Conservation (phyloP, 169 alveolate species). For the Theileria luwenshuni region DNA sequence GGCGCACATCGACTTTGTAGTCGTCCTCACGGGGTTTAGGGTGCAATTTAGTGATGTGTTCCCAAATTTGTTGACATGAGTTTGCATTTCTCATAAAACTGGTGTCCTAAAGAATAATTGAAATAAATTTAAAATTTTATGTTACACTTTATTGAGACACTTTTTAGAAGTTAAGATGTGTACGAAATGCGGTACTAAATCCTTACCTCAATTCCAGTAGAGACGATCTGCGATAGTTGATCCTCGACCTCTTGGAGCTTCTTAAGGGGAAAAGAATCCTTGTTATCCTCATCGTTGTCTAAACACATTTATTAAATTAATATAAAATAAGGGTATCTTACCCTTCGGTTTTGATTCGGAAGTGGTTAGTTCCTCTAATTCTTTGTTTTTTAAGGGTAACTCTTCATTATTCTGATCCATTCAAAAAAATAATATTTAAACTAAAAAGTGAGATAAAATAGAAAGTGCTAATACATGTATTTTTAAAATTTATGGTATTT, state of each 20-base stretch:
- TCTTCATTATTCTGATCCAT: slow-evolving; percentile 9
- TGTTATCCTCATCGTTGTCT: neutral
- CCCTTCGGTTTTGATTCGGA: neutral
- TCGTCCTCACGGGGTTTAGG: slow-evolving; percentile 33
- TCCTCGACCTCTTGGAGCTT: slow-evolving; percentile 44
- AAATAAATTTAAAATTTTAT: no score
- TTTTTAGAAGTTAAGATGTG: no score
- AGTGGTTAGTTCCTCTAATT: slow-evolving; percentile 9
- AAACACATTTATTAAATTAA: neutral
- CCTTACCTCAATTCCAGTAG: slow-evolving; percentile 59
- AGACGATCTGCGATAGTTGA: slow-evolving; percentile 53
- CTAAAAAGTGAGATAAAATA: slow-evolving; percentile 1
- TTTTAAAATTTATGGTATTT: neutral
- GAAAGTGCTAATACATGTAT: neutral
- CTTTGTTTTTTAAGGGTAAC: neutral
- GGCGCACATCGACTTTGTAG: slow-evolving; percentile 43
- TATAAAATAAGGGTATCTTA: neutral
- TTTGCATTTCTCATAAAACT: slow-evolving; percentile 47
- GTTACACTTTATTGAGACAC: no score
- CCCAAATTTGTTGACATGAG: slow-evolving; percentile 45
- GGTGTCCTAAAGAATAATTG: slow-evolving; percentile 35
- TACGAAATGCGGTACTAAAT: no score
- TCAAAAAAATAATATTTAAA: neutral
- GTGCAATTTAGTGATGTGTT: slow-evolving; percentile 2
- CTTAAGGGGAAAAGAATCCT: slow-evolving; percentile 3